A percentile compares a stretch with the other conserved stretches of the same genome.
Evolutionary conservation across 2,329 filamentous ascomycete species (phyloP).

Genomic region (Magnaporthiopsis incrustans): DNA sequence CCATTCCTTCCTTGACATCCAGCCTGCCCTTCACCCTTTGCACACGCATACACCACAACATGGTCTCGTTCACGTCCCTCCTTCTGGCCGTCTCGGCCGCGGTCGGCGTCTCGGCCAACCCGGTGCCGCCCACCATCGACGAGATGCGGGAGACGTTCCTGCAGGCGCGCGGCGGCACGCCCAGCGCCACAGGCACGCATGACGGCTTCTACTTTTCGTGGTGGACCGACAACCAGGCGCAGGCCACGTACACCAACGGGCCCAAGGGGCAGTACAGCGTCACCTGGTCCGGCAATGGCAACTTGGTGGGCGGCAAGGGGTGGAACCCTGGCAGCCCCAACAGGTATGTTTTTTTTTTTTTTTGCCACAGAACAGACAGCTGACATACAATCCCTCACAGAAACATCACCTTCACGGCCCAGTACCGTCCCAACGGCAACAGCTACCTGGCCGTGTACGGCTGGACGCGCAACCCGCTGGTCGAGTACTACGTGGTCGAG

Average conservation of each 20-base stretch:
- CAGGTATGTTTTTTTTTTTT: conserved; percentile 18
- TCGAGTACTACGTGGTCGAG: conserved; percentile 15
- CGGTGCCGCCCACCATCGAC: conserved; percentile 2
- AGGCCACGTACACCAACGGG: conserved; percentile 32
- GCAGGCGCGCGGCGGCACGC: conserved; percentile 14
- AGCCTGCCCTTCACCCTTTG: neutral
- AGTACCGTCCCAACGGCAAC: conserved; percentile 39
- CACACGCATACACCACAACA: neutral
- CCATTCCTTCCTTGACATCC: neutral
- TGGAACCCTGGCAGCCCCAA: conserved; percentile 32
- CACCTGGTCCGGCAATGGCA: conserved; percentile 33
- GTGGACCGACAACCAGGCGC: conserved; percentile 33
- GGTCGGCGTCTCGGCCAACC: neutral
- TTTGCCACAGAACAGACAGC: neutral
- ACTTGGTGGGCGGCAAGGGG: conserved; percentile 50
- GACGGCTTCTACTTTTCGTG: conserved; percentile 37
- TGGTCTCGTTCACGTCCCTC: conserved; percentile 6
- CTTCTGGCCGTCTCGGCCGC: conserved; percentile 5
- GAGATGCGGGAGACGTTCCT: conserved; percentile 4
- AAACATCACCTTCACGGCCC: conserved; percentile 39
- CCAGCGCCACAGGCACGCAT: conserved; percentile 24
- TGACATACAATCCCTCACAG: conserved; percentile 19
- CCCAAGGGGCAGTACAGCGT: conserved; percentile 27
- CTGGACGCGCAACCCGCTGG: conserved; percentile 13
- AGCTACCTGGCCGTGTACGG: conserved; percentile 19